These are phyloP conservation scores for Fusarium chlamydosporum DNA, from an alignment of 2,329 filamentous ascomycete genomes.

Conservation along the genomic window DNA sequence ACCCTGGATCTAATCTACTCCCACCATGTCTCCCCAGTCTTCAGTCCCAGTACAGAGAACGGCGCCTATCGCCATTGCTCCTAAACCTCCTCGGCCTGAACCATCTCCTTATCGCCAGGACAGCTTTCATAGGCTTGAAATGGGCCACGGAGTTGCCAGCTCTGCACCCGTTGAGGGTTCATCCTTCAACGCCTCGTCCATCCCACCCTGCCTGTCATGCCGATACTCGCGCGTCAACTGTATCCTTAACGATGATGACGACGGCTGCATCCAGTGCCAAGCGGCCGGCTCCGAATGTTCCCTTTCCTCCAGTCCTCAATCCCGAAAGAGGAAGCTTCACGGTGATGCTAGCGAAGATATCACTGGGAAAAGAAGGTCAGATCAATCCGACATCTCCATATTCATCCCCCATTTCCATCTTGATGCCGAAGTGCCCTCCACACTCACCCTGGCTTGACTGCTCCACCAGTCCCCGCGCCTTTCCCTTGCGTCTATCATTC, in stretches of 20 bases:
- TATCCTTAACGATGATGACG: constrained; percentile 80
- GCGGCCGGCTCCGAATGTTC: constrained; percentile 85
- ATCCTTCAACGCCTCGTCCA: constrained; percentile 59
- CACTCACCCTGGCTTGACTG: constrained; percentile 38
- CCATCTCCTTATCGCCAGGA: constrained; percentile 62
- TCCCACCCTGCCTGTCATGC: constrained; percentile 79
- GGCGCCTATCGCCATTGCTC: constrained; percentile 76
- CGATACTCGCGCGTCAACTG: constrained; percentile 81
- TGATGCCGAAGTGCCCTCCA: constrained; percentile 36
- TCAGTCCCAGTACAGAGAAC: constrained; percentile 66
- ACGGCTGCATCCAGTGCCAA: constrained; percentile 82
- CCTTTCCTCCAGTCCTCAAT: constrained; percentile 80
- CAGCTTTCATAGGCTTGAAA: constrained; percentile 63
- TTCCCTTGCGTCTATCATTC: constrained; percentile 42
- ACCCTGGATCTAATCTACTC: constrained; percentile 32
- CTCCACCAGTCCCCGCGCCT: constrained; percentile 37
- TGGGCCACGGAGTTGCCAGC: constrained; percentile 64
- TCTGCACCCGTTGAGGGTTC: constrained; percentile 63
- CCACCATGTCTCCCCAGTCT: constrained; percentile 67
- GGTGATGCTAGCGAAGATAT: constrained; percentile 72
- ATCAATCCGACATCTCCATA: constrained; percentile 33
- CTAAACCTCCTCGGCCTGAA: constrained; percentile 66
- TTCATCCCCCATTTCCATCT: constrained; percentile 34
- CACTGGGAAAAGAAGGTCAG: constrained; percentile 79
- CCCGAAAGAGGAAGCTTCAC: constrained; percentile 84